These are phyloP conservation scores for Saxophila tyrrhenica DNA, from an alignment of 495 filamentous ascomycete species.

Conservation along the genomic window DNA sequence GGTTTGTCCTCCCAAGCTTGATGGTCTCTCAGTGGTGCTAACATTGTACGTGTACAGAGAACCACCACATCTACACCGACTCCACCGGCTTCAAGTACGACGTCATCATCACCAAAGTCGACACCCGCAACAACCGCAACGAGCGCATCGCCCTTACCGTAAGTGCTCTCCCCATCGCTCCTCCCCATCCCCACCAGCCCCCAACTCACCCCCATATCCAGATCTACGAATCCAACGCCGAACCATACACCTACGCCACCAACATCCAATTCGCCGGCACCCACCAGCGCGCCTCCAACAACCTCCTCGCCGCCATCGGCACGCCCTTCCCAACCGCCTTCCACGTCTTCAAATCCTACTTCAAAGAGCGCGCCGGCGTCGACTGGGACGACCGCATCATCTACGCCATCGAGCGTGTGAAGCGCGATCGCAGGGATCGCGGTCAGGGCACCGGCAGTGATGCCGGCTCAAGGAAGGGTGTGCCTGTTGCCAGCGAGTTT, in stretches of 20 bases:
- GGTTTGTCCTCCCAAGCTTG: slow-evolving; percentile 11
- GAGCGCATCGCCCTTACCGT: slow-evolving; percentile 33
- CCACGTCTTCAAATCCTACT: slow-evolving; percentile 21
- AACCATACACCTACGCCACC: slow-evolving; percentile 36
- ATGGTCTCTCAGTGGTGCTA: background rate
- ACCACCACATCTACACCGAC: slow-evolving; percentile 40
- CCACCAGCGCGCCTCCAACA: slow-evolving; percentile 10
- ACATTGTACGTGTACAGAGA: slow-evolving; percentile 21
- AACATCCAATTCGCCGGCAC: slow-evolving; percentile 21
- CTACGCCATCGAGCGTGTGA: background rate
- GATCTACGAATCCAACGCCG: slow-evolving; percentile 42
- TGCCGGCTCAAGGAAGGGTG: background rate
- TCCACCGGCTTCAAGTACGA: slow-evolving; percentile 38
- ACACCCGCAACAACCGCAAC: slow-evolving; percentile 29
- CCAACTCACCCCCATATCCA: slow-evolving; percentile 18
- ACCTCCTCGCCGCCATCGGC: slow-evolving; percentile 19
- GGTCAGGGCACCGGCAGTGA: background rate
- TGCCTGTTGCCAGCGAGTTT: slow-evolving; percentile 1
- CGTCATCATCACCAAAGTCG: slow-evolving; percentile 35
- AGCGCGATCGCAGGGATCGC: background rate
- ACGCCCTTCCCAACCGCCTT: slow-evolving; percentile 20
- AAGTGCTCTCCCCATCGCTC: slow-evolving; percentile 1
- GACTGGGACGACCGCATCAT: slow-evolving; percentile 26
- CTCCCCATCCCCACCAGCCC: background rate
- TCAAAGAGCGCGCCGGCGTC: slow-evolving; percentile 23